Base-by-base conservation (phyloP, 768 basidiomycete genomes). In the Russula abietina region DNA sequence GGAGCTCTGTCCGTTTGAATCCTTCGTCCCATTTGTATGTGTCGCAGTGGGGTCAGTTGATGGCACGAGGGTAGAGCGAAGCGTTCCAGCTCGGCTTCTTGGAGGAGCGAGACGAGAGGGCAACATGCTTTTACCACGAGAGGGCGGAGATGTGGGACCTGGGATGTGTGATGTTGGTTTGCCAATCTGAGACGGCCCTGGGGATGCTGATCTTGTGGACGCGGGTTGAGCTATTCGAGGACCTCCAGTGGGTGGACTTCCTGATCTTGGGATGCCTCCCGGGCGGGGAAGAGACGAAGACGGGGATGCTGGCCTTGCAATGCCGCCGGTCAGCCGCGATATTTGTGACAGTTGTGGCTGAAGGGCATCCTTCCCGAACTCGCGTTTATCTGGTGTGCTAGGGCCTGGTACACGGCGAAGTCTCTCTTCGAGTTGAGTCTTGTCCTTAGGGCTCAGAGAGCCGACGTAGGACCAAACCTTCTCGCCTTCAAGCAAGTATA, bases 351-450 rank as follows among this genome's bases (percentile, higher is more conserved):
- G 70, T 17, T 76, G 74, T n/a, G 78, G 75, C 12, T 75, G 70
- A 14, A 76, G 70, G 24, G 78, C 75, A 24, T 72, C 70, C 66
- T 79, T 77, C 66, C 75, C 75, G 33, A 52, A 51, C 22, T 66
- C 55, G 59, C 63, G 55, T 33, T 72, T 77, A 46, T 71, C 72
- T 30, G 79, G 80, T 32, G 76, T 76, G 67, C 82, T 83, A 36
- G 88, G 83, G 7, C 87, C 87, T 33, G 86, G 78, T n/a, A 92
- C 83, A 38, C 91, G 87, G 51, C 90, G 87, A 32, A 97, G 75
- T 9, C 92, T 83, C 70, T 95, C 94, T 73, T 96, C 93, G 33
- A 97, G 81, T 69, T 94, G 91, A 10, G 92, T 93, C 70, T 90
- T 93, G 70, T 95, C 93, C 73, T 96, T 96, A 5, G 89, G 77